Conservation (phyloP, 2,329 filamentous ascomycete genomes). For the Xylaria sp. region DNA sequence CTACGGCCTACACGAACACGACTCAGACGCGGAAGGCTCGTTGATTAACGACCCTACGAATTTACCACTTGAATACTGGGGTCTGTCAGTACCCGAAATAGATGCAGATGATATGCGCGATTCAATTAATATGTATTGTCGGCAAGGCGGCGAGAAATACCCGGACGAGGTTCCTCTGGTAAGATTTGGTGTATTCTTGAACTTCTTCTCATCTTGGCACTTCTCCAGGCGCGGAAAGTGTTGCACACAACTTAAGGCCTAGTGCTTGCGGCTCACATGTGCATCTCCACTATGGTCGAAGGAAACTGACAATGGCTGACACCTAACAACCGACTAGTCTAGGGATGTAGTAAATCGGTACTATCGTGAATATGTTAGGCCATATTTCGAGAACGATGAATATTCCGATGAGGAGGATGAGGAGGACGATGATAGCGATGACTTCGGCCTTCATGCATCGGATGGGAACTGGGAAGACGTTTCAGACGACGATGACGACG, state of each 20-base stretch:
- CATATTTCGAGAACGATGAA: conserved; percentile 27
- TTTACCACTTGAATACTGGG: conserved; percentile 37
- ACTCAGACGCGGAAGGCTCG: conserved; percentile 4
- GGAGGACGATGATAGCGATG: not conserved
- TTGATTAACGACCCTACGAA: not conserved
- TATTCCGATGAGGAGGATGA: conserved; percentile 6
- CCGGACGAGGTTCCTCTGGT: conserved; percentile 39
- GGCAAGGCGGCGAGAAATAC: conserved; percentile 34
- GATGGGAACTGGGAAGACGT: conserved; percentile 30
- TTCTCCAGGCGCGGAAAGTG: not conserved
- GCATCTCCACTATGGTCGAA: not conserved
- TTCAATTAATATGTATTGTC: conserved; percentile 40
- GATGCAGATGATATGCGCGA: conserved; percentile 31
- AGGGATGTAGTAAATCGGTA: conserved; percentile 28
- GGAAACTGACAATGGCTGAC: conserved; percentile 1
- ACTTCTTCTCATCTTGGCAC: not conserved
- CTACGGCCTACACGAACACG: conserved; percentile 38
- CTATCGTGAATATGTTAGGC: conserved; percentile 35
- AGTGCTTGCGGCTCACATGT: not conserved
- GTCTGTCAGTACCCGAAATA: conserved; percentile 37
- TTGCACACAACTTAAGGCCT: not conserved
- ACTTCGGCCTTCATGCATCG: not conserved
- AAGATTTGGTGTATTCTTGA: conserved; percentile 9
- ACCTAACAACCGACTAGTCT: conserved; percentile 7
- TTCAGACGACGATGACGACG: conserved; percentile 19